A percentile compares a stretch with the other conserved stretches of the same genome.
Evolutionary conservation across 2,329 filamentous ascomycete genomes (phyloP).

Genomic region (Teratosphaeria zuluensis): DNA sequence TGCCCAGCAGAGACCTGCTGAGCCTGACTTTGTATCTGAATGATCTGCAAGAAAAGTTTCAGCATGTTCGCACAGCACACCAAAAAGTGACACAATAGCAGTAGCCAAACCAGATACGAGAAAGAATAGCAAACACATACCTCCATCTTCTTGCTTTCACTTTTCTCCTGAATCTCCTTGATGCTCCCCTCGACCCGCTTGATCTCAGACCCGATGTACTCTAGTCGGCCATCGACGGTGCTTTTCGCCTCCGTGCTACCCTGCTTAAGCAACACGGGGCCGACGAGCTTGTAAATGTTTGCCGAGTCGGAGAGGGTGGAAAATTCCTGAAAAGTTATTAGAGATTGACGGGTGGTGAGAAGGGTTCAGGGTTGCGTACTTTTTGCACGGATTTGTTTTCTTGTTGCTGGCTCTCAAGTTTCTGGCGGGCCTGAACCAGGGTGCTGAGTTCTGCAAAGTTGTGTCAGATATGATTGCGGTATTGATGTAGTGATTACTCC

Average conservation of each 20-base stretch:
- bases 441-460: conserved; percentile 60
- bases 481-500: not conserved
- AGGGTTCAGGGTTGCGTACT: conserved; percentile 35
- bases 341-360: not conserved
- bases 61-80: not conserved
- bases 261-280: conserved; percentile 88
- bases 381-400: conserved; percentile 85
- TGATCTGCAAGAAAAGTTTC: conserved; percentile 25
- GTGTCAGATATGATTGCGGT: not conserved
- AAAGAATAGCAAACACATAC: conserved; percentile 31
- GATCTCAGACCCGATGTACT: conserved; percentile 90
- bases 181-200: conserved; percentile 60
- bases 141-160: conserved; percentile 56
- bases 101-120: no score
- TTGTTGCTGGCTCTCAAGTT: conserved; percentile 85
- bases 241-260: conserved; percentile 82
- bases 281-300: conserved; percentile 91
- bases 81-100: not conserved
- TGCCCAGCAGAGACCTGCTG: conserved; percentile 21
- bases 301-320: conserved; percentile 66
- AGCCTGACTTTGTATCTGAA: conserved; percentile 34
- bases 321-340: conserved; percentile 57
- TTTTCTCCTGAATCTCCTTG: conserved; percentile 52
- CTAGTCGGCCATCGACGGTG: conserved; percentile 80
- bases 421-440: conserved; percentile 70